A percentile compares a stretch with the other conserved stretches of the same genome.
Evolutionary conservation across 2,329 filamentous ascomycete species (phyloP).

Genomic region (Madurella mycetomatis): DNA sequence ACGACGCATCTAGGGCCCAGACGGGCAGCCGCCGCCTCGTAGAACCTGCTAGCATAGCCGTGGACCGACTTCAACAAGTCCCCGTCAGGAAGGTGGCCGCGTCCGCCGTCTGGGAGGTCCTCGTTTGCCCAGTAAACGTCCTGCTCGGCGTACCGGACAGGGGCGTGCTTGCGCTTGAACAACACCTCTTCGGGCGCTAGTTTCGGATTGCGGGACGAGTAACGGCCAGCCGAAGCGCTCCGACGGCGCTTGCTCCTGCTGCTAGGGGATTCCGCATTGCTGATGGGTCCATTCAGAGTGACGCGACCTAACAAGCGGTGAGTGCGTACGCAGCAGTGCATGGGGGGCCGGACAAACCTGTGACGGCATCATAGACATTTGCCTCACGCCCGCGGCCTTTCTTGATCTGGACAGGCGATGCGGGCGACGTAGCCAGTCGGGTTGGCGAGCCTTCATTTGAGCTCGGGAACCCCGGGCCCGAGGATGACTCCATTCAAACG

Average conservation of each 20-base stretch:
- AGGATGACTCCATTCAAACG: background rate
- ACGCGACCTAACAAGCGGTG: slow-evolving; percentile 31
- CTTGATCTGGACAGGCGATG: background rate
- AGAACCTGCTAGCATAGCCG: slow-evolving; percentile 63
- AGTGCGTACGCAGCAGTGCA: background rate
- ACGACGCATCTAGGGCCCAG: slow-evolving; percentile 16
- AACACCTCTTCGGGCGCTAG: slow-evolving; percentile 67
- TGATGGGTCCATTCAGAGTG: slow-evolving; percentile 30
- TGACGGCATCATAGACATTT: slow-evolving; percentile 69
- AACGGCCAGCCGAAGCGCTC: slow-evolving; percentile 18
- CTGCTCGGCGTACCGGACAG: slow-evolving; percentile 62
- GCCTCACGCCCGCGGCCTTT: slow-evolving; percentile 30
- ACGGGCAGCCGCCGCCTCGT: slow-evolving; percentile 40
- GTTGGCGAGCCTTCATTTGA: slow-evolving; percentile 15
- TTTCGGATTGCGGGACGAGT: slow-evolving; percentile 31
- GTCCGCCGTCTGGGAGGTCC: slow-evolving; percentile 45
- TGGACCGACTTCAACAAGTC: slow-evolving; percentile 68
- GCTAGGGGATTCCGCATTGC: slow-evolving; percentile 15
- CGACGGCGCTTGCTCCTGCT: slow-evolving; percentile 8
- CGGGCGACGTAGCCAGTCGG: background rate
- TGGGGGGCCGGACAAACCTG: slow-evolving; percentile 44
- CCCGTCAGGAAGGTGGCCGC: slow-evolving; percentile 57
- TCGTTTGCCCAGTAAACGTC: slow-evolving; percentile 68
- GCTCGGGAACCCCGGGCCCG: background rate
- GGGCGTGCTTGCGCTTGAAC: slow-evolving; percentile 61